A percentile compares a stretch with the other conserved stretches of the same genome.
Evolutionary conservation across 2,329 filamentous ascomycete species (phyloP).

Genomic region (Phaeosphaeriaceae sp.): DNA sequence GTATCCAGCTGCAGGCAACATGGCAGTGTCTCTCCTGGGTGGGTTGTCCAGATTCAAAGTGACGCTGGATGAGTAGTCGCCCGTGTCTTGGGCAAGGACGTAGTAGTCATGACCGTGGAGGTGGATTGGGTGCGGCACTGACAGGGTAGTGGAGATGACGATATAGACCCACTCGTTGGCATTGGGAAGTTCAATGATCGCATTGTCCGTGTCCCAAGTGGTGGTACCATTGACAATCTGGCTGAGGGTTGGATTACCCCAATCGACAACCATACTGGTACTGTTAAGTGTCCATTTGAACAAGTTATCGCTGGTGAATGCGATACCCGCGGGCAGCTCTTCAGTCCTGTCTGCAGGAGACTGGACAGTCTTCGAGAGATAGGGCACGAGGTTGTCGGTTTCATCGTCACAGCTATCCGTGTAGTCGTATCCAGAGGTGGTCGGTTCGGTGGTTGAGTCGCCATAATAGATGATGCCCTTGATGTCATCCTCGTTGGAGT

Average conservation of each 20-base stretch:
- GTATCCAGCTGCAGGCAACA: conserved; percentile 40
- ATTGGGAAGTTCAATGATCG: conserved; percentile 30
- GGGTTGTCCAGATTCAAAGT: conserved; percentile 40
- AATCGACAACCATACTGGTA: conserved; percentile 49
- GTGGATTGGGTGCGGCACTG: conserved; percentile 43
- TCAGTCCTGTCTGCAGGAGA: too few species aligned
- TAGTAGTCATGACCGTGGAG: conserved; percentile 45
- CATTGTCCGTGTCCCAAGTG: conserved; percentile 39
- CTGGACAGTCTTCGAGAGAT: conserved; percentile 45
- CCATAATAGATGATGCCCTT: conserved; percentile 50
- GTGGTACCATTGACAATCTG: conserved; percentile 44
- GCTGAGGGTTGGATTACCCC: conserved; percentile 48
- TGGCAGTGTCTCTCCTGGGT: conserved; percentile 40
- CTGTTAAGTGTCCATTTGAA: conserved; percentile 52
- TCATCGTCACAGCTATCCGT: conserved; percentile 49
- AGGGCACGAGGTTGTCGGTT: conserved; percentile 29
- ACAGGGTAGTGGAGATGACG: conserved; percentile 47
- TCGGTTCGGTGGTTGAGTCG: conserved; percentile 33
- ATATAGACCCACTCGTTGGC: conserved; percentile 49
- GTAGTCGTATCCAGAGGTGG: conserved; percentile 43
- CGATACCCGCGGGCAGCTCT: conserved; percentile 39
- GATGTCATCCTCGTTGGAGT: conserved; percentile 41
- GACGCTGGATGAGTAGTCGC: conserved; percentile 21
- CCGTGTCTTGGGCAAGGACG: conserved; percentile 36
- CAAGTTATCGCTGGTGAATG: conserved; percentile 41